Base-by-base conservation (phyloP, 2,329 filamentous ascomycete species). In the Hymenotorrendiella dingleyae region DNA sequence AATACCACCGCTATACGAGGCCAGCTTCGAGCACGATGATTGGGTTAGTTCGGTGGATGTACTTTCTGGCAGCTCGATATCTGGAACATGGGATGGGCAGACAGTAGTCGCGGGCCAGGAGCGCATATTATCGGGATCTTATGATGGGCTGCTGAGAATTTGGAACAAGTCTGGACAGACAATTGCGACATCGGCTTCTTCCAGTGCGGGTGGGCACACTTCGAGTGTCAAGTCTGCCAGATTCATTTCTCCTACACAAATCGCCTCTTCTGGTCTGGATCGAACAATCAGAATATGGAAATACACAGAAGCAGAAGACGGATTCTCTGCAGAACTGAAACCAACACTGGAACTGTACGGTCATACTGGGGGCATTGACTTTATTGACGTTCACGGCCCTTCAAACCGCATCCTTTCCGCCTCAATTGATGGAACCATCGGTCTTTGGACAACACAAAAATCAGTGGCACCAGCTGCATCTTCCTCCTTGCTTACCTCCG, bases 11-110 rank as follows among this genome's bases (percentile, higher is more conserved):
- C 74, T 86, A 26, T 91, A 93, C 63, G 82, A 94, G 55, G 84
- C 89, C 10, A 93, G 86, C 60, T 98, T 95, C 63, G 84, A 96
- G 68, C 91, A 98, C 64, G 90, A 98, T 60, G 93, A 97, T 64
- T 98, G 93, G 93, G 86, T 98, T 36, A 87, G 86, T 62, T 78
- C 79, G 20, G 80, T 97, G 20, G 89, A 96, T 63, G 77, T 94
- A 4, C 70, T 94, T 19, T 90, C 88, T 0, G 64, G 66, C 11
- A 79, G 74, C 10, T 84, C 85, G 2, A 66, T 70, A 6, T 77
- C 80, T 3, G 80, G 73, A 16, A 61, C 63, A 42, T 82, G 77
- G 75, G 69, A 71, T 8, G 70, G 67, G 36, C 69, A 68, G 36
- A 62, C 63, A 35, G 67, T 74, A 56, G 63, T 65, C 20, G 66